Evolutionary conservation across 306 rosid genomes (phyloP).

Genomic region (Senna siamea): DNA sequence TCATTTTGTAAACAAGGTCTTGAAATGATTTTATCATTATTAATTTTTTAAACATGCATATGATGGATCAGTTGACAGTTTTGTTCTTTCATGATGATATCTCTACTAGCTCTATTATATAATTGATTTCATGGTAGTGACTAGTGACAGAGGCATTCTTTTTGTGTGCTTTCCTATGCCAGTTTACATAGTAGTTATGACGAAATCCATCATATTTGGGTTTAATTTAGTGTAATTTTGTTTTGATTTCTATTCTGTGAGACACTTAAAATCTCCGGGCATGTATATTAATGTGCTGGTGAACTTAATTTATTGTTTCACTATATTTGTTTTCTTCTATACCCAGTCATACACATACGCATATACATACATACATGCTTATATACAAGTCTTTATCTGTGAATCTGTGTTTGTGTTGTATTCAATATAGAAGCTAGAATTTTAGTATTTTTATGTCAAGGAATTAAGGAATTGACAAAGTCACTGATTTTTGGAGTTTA

Average conservation of each 20-base stretch:
- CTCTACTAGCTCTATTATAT: not conserved
- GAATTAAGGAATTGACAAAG: conserved; percentile 8
- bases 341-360: conserved; percentile 3
- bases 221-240: not conserved
- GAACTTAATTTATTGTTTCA: conserved; percentile 22
- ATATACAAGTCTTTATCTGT: not conserved
- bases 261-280: not conserved
- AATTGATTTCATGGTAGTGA: not conserved
- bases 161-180: conserved; percentile 14
- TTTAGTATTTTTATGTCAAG: conserved; percentile 21
- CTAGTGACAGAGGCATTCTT: not conserved
- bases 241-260: conserved; percentile 8
- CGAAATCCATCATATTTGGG: not conserved
- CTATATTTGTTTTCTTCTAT: not conserved
- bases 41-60: not conserved
- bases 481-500: conserved; percentile 26
- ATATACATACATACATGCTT: not conserved
- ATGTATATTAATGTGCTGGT: not conserved
- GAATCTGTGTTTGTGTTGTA: not conserved
- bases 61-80: not conserved
- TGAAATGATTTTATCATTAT: not conserved
- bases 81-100: conserved; percentile 3
- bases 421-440: conserved; percentile 14
- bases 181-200: not conserved
- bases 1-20: not conserved